Percentiles rank a stretch among this genome's conserved stretches.
Evolutionary conservation across 768 basidiomycete genomes (phyloP).

Genomic region (Chiua virens): DNA sequence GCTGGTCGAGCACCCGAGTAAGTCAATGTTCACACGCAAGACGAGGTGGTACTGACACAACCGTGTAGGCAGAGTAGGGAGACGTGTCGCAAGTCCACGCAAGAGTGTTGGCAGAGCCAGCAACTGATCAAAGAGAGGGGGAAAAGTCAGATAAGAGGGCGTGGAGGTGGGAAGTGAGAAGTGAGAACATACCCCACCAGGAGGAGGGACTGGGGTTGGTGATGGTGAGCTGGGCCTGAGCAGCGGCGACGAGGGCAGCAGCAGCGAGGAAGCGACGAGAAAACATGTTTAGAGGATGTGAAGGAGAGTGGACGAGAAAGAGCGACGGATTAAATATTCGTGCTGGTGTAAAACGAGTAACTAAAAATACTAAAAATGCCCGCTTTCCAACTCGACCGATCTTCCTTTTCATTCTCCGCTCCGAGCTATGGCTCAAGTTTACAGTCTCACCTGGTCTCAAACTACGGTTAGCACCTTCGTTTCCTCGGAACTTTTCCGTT

Average conservation of each 20-base stretch:
- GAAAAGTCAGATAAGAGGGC: neutral
- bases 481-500: no score
- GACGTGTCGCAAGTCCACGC: constrained; percentile 55
- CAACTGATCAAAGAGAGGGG: constrained; percentile 40
- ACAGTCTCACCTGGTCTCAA: no score
- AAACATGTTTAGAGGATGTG: constrained; percentile 27
- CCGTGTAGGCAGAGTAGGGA: constrained; percentile 43
- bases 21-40: constrained; percentile 5
- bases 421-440: no score
- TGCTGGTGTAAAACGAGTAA: constrained; percentile 7
- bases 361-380: constrained; percentile 6
- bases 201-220: constrained; percentile 41
- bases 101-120: constrained; percentile 54
- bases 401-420: constrained; percentile 27
- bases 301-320: constrained; percentile 23
- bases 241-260: constrained; percentile 39
- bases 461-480: no score
- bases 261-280: constrained; percentile 33
- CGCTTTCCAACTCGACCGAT: neutral
- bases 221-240: constrained; percentile 43
- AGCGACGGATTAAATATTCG: constrained; percentile 17
- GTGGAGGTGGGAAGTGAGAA: neutral
- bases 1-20: constrained; percentile 27
- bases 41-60: constrained; percentile 34
- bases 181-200: constrained; percentile 60